Evolutionary conservation across 2,329 filamentous ascomycete species (phyloP).

Genomic region (Alternaria solani): DNA sequence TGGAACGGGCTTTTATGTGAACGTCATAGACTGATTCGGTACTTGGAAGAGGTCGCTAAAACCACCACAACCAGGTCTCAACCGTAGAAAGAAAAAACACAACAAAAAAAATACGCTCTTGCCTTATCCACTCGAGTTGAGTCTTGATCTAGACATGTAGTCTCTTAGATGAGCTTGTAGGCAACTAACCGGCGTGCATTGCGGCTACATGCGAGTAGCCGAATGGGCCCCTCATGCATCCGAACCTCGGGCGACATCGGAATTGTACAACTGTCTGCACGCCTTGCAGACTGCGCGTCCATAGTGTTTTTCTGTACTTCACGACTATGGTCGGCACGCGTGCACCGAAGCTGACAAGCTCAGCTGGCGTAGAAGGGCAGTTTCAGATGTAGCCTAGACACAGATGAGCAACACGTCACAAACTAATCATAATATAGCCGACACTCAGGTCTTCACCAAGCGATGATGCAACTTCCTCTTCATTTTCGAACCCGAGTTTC

Average conservation of each 20-base stretch:
- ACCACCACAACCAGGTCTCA: neutral
- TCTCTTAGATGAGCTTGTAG: constrained; percentile 7
- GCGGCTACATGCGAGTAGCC: constrained; percentile 27
- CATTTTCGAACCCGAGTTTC: neutral
- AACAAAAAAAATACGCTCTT: neutral
- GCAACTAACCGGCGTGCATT: constrained; percentile 21
- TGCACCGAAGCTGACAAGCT: neutral
- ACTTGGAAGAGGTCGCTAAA: neutral
- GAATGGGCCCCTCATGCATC: constrained; percentile 19
- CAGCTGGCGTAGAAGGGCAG: neutral
- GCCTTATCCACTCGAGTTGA: neutral
- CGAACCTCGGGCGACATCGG: constrained; percentile 11
- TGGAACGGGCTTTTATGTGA: constrained; percentile 7
- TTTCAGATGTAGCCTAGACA: neutral
- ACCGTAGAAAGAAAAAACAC: neutral
- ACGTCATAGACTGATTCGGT: constrained; percentile 15
- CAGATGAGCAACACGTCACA: neutral
- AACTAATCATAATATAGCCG: neutral
- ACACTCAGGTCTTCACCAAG: neutral
- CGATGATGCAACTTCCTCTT: neutral
- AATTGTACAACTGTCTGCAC: neutral
- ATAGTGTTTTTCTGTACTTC: neutral
- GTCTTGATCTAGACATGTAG: neutral
- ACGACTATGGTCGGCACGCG: neutral
- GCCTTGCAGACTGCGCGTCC: neutral